Evolutionary conservation across 352 stramenopile genomes (phyloP), one percentile per base, ranked within the genome.

Genomic region (Phytopythium helicoides): DNA sequence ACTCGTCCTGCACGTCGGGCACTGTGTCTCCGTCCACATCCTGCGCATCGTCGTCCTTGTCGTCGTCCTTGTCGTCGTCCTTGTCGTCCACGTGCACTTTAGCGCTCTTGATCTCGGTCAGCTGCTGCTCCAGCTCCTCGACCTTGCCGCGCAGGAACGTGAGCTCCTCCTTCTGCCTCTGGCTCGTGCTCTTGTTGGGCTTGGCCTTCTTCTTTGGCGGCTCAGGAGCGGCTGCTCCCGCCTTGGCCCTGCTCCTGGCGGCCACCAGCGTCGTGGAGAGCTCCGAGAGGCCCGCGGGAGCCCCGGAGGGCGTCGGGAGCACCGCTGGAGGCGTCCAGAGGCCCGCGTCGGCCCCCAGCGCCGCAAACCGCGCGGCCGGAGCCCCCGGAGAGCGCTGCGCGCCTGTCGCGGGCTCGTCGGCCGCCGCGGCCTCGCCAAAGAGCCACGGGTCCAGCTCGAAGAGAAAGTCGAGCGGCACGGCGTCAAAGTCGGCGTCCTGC

Each of bases 91-190:
- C 22, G 16, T 28, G 23, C 21, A 34, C 18, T 19, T 22, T 12
- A 33, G 26, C 6, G 45, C 28, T 35, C 49, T 59, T 68, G 1
- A 71, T 37, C n/a, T 50, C 36, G 1, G 19, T 36, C 19, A 75
- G 45, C 10, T 72, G 46, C 6, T n/a, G 16, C 28, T 71, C 58
- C 0, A 74, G 52, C 34, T 72, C 44, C 25, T 62, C 33, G 1
- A 62, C 10, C 35, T 66, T 72, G 38, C 54, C 53, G 23, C 49
- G 19, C 7, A 75, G 38, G n/a, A 69, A 72, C 31, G 56, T 54
- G 15, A 75, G 53, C 40, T 75, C 62, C 23, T 72, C 66, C 34
- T 75, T 73, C 53, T 70, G 60, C 47, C 64, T 58, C 41, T 73
- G 64, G 39, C 64, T 73, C 16, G 64, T 70, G 41, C 60, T 73